phyloP scores from a whole-genome alignment of 2,329 filamentous ascomycete genomes.

The Periconia macrospinosa region DNA sequence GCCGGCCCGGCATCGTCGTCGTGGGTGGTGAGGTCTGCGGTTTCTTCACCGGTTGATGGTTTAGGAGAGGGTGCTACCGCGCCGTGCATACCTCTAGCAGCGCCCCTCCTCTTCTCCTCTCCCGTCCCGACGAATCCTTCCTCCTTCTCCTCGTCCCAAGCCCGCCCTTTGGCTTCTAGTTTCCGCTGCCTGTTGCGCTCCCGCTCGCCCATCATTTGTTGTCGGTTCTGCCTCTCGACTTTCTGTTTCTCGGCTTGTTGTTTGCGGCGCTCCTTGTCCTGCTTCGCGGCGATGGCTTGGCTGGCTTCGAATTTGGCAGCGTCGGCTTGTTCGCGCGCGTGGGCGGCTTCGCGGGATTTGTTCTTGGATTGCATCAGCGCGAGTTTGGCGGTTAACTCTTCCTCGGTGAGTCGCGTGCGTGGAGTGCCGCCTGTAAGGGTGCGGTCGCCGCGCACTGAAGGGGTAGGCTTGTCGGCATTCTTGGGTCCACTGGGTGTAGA shows the following conservation, averaged over 20 bases:
- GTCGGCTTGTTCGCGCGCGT: constrained; percentile 69
- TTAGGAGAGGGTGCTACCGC: constrained; percentile 44
- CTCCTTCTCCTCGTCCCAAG: constrained; percentile 67
- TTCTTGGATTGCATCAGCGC: constrained; percentile 65
- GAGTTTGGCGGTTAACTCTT: constrained; percentile 63
- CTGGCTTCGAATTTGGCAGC: constrained; percentile 64
- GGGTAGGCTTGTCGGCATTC: constrained; percentile 18
- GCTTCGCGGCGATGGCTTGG: constrained; percentile 61
- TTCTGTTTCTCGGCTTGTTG: constrained; percentile 39
- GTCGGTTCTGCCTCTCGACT: constrained; percentile 55
- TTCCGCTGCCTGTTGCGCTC: constrained; percentile 64
- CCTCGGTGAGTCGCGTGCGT: constrained; percentile 58
- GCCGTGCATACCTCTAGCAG: constrained; percentile 55
- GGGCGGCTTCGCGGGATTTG: constrained; percentile 60
- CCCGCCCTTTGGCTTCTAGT: constrained; percentile 58
- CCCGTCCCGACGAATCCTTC: constrained; percentile 53
- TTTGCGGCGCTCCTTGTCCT: constrained; percentile 47
- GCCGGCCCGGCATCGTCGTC: constrained; percentile 21
- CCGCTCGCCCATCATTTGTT: constrained; percentile 64
- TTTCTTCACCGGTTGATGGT: constrained; percentile 25
- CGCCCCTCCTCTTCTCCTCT: constrained; percentile 47
- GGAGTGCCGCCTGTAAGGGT: constrained; percentile 36
- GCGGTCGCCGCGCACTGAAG: constrained; percentile 37
- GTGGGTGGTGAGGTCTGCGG: constrained; percentile 2
- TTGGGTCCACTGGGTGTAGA: constrained; percentile 17